phyloP scores from a whole-genome alignment of 208 protist genomes.

The Wallacemonas collosoma region DNA sequence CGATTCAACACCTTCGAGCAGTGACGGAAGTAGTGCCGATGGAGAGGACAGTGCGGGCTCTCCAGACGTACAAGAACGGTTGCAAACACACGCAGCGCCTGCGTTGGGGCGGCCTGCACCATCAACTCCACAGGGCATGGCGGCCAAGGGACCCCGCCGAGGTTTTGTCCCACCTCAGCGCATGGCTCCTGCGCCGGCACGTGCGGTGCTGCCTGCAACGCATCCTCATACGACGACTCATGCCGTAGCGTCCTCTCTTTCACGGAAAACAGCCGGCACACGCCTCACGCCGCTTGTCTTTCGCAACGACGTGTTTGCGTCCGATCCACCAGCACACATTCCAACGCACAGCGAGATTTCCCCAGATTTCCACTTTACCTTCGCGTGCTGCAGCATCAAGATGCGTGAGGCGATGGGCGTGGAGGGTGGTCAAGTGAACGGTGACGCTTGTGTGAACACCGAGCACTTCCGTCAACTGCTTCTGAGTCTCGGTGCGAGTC shows the following conservation, averaged over 20 bases:
- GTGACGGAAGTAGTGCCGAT: background rate
- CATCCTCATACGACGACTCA: background rate
- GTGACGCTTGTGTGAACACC: background rate
- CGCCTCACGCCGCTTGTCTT: background rate
- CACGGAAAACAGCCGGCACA: background rate
- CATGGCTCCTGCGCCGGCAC: background rate
- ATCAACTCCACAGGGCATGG: background rate
- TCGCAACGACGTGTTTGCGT: slow-evolving; percentile 1
- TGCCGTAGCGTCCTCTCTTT: background rate
- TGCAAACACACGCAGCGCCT: no score
- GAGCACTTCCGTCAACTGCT: slow-evolving; percentile 51
- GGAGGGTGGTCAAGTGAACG: background rate
- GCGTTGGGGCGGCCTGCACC: background rate
- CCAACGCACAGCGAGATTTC: background rate
- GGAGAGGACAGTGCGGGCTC: background rate
- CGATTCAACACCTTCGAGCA: background rate
- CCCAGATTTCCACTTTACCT: slow-evolving; percentile 18
- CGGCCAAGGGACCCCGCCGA: background rate
- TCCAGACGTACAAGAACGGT: no score
- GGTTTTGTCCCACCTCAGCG: slow-evolving; percentile 12
- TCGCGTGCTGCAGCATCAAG: background rate
- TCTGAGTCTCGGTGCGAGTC: slow-evolving; percentile 42
- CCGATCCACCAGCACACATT: background rate
- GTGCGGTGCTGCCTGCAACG: background rate
- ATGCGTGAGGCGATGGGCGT: slow-evolving; percentile 14